Conservation (phyloP, 1,139 yeast species). For the Cylindricascospora bacillispora region DNA sequence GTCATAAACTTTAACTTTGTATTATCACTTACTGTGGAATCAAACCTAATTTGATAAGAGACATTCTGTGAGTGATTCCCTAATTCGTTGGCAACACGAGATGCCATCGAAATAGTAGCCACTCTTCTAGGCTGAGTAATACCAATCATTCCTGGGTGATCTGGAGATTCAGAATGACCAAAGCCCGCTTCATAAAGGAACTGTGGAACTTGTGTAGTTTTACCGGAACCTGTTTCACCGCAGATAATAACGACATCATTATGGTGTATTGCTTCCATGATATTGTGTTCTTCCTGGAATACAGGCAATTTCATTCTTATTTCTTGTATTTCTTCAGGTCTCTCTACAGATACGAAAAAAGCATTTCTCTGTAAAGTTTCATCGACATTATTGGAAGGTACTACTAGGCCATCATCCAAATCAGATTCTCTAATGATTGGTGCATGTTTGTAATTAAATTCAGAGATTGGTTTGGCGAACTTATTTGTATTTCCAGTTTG, state of each 20-base stretch:
- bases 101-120: conserved; percentile 97
- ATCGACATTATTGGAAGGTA: conserved; percentile 44
- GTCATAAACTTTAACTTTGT: conserved; percentile 95
- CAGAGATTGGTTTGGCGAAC: conserved; percentile 37
- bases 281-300: conserved; percentile 76
- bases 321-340: conserved; percentile 53
- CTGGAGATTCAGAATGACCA: conserved; percentile 46
- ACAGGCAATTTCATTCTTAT: conserved; percentile 73
- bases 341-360: conserved; percentile 51
- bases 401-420: conserved; percentile 48
- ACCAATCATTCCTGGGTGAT: conserved; percentile 86
- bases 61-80: conserved; percentile 71
- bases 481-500: conserved; percentile 41
- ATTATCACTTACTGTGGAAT: conserved; percentile 51
- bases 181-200: conserved; percentile 80
- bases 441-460: conserved; percentile 31
- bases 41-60: conserved; percentile 87
- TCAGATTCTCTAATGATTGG: conserved; percentile 49
- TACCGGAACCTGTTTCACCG: conserved; percentile 87
- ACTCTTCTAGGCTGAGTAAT: conserved; percentile 97
- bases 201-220: conserved; percentile 69
- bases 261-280: conserved; percentile 93
- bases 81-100: conserved; percentile 70
- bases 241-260: conserved; percentile 85
- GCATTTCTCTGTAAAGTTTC: conserved; percentile 46